A percentile compares a stretch with the other conserved stretches of the same genome.
Evolutionary conservation across 148 eudicot genomes (phyloP).

Genomic region (Spergularia bocconei): DNA sequence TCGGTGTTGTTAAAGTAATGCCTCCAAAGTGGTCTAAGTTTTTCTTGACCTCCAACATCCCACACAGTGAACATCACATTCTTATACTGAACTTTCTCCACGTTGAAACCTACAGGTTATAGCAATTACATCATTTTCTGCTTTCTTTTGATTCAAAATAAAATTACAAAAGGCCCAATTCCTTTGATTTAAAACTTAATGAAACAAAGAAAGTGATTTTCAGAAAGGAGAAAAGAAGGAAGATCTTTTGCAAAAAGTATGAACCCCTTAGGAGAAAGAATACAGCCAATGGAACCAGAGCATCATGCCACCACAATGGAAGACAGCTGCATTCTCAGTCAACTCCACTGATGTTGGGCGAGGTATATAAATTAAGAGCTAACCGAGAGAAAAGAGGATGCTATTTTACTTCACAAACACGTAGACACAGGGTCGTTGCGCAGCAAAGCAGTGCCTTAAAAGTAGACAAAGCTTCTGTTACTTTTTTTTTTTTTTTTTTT

Average conservation of each 20-base stretch:
- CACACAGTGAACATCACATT: constrained; percentile 96
- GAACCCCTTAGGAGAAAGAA: neutral
- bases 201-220: neutral
- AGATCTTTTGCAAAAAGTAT: neutral
- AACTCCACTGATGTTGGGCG: too few species aligned
- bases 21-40: constrained; percentile 96
- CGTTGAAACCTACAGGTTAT: constrained; percentile 77
- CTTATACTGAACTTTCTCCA: constrained; percentile 98
- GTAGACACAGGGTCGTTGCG: too few species aligned
- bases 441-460: too few species aligned
- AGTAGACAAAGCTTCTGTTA: too few species aligned
- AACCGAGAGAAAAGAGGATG: too few species aligned
- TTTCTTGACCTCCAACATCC: constrained; percentile 99
- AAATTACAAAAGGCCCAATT: neutral
- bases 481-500: too few species aligned
- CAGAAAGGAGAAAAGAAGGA: neutral
- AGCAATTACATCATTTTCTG: constrained; percentile 4
- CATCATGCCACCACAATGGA: neutral
- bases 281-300: neutral
- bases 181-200: neutral
- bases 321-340: neutral
- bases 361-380: too few species aligned
- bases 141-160: neutral
- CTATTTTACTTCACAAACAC: too few species aligned
- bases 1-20: constrained; percentile 97